phyloP scores from a whole-genome alignment of 148 eudicot species.

The Tetragonia tetragonoides region DNA sequence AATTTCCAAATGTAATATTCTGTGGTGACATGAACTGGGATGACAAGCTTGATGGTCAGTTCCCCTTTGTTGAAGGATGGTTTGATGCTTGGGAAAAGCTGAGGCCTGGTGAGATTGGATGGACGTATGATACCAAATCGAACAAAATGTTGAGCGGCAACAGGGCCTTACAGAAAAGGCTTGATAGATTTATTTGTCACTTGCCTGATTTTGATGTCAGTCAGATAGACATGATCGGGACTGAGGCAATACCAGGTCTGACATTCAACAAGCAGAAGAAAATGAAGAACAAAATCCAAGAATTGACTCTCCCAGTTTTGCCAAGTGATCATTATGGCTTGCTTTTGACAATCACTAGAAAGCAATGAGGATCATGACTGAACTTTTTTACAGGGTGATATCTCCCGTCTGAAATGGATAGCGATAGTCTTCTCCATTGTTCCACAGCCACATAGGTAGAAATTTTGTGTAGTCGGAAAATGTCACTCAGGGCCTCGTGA shows the following conservation, averaged over 20 bases:
- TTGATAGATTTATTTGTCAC: constrained; percentile 67
- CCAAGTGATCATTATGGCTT: constrained; percentile 94
- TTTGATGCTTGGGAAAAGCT: constrained; percentile 70
- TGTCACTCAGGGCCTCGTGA: background rate
- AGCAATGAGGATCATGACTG: background rate
- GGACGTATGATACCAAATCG: constrained; percentile 80
- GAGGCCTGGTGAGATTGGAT: constrained; percentile 64
- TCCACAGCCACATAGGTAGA: background rate
- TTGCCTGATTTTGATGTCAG: constrained; percentile 48
- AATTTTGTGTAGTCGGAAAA: constrained; percentile 8
- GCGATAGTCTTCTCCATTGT: background rate
- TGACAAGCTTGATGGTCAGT: constrained; percentile 71
- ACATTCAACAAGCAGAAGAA: constrained; percentile 60
- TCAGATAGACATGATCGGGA: constrained; percentile 70
- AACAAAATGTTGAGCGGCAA: constrained; percentile 69
- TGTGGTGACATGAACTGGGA: constrained; percentile 99
- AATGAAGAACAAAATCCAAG: constrained; percentile 47
- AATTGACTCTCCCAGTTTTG: constrained; percentile 67
- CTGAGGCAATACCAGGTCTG: constrained; percentile 60
- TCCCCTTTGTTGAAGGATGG: constrained; percentile 74
- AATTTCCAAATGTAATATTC: constrained; percentile 56
- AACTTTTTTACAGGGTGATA: background rate
- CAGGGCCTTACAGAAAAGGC: constrained; percentile 55
- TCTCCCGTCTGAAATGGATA: background rate
- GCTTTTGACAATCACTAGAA: constrained; percentile 44